Conservation (phyloP, 169 alveolate genomes). For the Plasmodium malariae region DNA sequence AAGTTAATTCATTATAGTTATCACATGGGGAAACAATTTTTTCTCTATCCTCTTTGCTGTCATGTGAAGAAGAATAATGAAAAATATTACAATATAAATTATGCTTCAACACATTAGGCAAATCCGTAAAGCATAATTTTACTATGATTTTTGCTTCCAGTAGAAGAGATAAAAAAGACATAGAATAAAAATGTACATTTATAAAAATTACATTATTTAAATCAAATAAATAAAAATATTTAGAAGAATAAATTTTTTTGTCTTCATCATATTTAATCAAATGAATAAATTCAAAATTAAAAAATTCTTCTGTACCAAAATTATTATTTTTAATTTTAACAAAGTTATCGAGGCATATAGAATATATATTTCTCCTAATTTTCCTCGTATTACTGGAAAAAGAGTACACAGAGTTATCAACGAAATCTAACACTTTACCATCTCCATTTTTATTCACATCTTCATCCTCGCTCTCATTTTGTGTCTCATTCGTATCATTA, state of each 20-base stretch:
- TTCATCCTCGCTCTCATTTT: no score
- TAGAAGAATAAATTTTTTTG: slow-evolving; percentile 28
- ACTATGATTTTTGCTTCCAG: slow-evolving; percentile 44
- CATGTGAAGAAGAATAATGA: slow-evolving; percentile 14
- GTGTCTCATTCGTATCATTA: no score
- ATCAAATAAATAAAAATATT: slow-evolving; percentile 62
- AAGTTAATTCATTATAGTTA: neutral
- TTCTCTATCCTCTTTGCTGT: neutral
- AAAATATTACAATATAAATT: slow-evolving; percentile 59
- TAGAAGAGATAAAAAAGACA: slow-evolving; percentile 20
- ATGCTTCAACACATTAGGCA: slow-evolving; percentile 9
- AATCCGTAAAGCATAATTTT: slow-evolving; percentile 25
- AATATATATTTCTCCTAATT: neutral
- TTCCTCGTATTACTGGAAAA: no score
- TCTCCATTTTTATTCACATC: no score
- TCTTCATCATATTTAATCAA: slow-evolving; percentile 48
- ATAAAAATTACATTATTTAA: slow-evolving; percentile 43
- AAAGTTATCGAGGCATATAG: slow-evolving; percentile 13
- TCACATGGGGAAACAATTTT: neutral
- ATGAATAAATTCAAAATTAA: slow-evolving; percentile 40
- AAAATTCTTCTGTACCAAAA: slow-evolving; percentile 47
- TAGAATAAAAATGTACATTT: slow-evolving; percentile 49
- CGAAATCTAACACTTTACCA: no score
- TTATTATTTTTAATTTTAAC: slow-evolving; percentile 27
- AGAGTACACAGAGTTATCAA: no score